Evolutionary conservation across 1,284 basidiomycete species (phyloP), one percentile per base, ranked within the genome.

Genomic region (Rhodotorula glutinis): DNA sequence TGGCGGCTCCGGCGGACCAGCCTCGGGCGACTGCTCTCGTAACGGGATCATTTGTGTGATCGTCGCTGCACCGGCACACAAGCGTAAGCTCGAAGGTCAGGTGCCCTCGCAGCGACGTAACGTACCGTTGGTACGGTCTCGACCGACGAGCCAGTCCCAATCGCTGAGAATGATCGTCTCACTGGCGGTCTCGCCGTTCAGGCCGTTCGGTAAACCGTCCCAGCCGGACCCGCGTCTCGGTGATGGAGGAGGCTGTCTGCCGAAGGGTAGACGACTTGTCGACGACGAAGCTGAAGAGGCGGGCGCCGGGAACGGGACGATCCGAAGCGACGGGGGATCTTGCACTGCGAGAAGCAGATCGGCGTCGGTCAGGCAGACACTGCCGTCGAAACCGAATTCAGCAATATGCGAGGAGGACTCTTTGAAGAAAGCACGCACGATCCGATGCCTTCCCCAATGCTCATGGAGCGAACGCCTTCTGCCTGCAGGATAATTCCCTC

Each of bases 311-410:
- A 73, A 75, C 17, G 74, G 74, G 14, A 76, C 33, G 49, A 71
- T 63, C 13, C 71, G 71, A 4, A 76, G 53, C 0, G 70, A 60
- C 5, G 74, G 72, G 9, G 75, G 75, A 41, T 73, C 74, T 17
- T 67, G 62, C 0, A 74, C 67, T 1, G 69, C 67, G 33, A 75
- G 59, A 38, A 76, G 55, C 11, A 76, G 65, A 8, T 62, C 66
- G 10, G 63, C 25, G 0, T 63, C 54, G 5, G 74, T 73, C 16
- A 66, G 33, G 61, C 71, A 73, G 23, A 74, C 66, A 40, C 74
- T 74, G 61, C 9, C 29, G 13, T 0, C 11, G 11, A 43, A 5
- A 7, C 7, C 14, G 30, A 11, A 1, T 23, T 16, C 3, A 4
- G 14, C 21, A n/a, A 19, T 9, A 1, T 21, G 2, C 17, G 13